phyloP scores from a whole-genome alignment of 176 grass and related monocot genomes.

The Ensete glaucum region DNA sequence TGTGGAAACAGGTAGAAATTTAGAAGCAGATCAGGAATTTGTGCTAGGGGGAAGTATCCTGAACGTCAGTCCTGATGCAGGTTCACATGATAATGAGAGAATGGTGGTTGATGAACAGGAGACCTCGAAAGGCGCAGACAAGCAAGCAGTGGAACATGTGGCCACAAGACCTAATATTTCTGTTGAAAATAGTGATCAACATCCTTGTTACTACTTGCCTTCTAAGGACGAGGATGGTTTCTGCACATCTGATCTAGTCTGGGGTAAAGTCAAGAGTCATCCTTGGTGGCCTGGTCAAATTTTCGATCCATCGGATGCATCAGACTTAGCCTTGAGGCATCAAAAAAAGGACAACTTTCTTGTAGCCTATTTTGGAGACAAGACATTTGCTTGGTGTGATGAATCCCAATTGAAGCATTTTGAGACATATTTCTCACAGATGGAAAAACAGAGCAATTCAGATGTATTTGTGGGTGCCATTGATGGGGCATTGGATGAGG shows the following conservation, averaged over 20 bases:
- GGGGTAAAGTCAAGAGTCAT: constrained; percentile 98
- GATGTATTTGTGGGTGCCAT: constrained; percentile 68
- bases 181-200: background rate
- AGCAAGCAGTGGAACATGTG: constrained; percentile 3
- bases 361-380: constrained; percentile 93
- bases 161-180: background rate
- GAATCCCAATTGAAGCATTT: constrained; percentile 84
- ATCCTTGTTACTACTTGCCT: constrained; percentile 44
- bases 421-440: constrained; percentile 54
- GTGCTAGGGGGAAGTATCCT: background rate
- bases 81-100: background rate
- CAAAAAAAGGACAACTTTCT: constrained; percentile 54
- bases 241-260: constrained; percentile 69
- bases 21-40: background rate
- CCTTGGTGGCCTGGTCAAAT: constrained; percentile 99
- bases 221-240: constrained; percentile 48
- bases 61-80: background rate
- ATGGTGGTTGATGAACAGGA: constrained; percentile 7
- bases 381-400: constrained; percentile 96
- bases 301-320: constrained; percentile 65
- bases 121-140: background rate
- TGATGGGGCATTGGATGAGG: constrained; percentile 65
- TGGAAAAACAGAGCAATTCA: constrained; percentile 82
- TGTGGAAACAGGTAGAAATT: background rate
- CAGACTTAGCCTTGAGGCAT: constrained; percentile 76